phyloP scores from a whole-genome alignment of 805 yeast genomes.

The Ogataea parapolymorpha region DNA sequence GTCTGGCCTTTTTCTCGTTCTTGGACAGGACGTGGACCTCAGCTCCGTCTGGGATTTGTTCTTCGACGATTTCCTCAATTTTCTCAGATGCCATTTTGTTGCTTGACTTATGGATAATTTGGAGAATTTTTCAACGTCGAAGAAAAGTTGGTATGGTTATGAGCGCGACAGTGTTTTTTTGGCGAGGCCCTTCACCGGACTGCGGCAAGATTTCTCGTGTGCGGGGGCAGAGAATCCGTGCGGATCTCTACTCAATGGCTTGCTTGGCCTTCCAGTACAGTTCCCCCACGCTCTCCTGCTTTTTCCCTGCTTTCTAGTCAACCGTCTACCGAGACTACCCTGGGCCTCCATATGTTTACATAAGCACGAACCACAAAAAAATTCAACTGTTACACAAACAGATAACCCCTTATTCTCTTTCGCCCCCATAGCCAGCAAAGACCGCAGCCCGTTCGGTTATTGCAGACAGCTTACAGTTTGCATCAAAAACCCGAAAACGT shows the following conservation, averaged over 20 bases:
- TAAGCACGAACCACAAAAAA: neutral
- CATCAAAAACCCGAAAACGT: neutral
- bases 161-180: constrained; percentile 3
- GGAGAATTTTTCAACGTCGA: constrained; percentile 15
- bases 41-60: constrained; percentile 75
- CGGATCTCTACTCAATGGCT: too few relatives aligned
- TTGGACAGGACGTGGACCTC: constrained; percentile 77
- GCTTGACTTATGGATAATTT: neutral
- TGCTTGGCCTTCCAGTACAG: too few relatives aligned
- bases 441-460: too few relatives aligned
- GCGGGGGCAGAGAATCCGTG: too few relatives aligned
- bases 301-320: too few relatives aligned
- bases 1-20: constrained; percentile 96
- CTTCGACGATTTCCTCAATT: constrained; percentile 34
- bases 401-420: constrained; percentile 2
- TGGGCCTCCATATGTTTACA: neutral
- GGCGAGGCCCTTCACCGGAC: too few relatives aligned
- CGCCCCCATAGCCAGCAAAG: neutral
- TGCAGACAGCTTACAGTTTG: too few relatives aligned
- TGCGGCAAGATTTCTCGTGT: too few relatives aligned
- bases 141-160: constrained; percentile 9
- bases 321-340: too few relatives aligned
- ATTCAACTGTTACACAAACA: constrained; percentile 3
- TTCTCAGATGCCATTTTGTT: constrained; percentile 18
- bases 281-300: too few relatives aligned